Evolutionary conservation across 352 stramenopile species (phyloP), one percentile per base, ranked within the genome.

Genomic region (Globisporangium paroecandrum): DNA sequence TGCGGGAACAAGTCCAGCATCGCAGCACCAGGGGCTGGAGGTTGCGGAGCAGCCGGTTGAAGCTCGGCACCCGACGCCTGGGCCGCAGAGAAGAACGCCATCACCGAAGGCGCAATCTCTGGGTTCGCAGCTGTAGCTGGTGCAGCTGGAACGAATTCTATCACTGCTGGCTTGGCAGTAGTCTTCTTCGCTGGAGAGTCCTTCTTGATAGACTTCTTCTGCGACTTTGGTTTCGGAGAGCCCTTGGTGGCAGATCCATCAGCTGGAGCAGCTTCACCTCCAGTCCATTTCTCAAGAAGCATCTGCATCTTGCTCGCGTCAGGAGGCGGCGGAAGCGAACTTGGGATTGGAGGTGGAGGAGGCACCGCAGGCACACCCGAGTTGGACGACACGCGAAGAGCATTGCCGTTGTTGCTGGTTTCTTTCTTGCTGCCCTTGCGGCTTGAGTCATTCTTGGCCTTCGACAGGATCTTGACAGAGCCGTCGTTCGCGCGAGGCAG

Each of bases 261-360:
- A 27, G 55, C 55, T 27, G 69, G 55, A 68, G 46, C 13, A 12
- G 74, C 65, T 10, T 70, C 76, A 27, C 81, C 73, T 32, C 74
- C 69, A 34, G 70, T 83, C 83, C 84, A 92, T 64, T 90, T 92
- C 38, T 74, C 68, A 53, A 92, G 76, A 12, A 92, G 61, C 62
- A 79, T 72, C 53, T 89, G 73, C 41, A 90, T 90, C 73, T 92
- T 70, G 15, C 18, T 12, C 0, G 34, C 58, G 5, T 69, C 47
- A 25, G 62, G 61, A 22, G 29, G 54, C 7, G 36, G 53, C 27
- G 62, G 66, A 1, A 69, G 34, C 8, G 61, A 38, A 47, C 55
- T 70, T 36, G 65, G 65, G 10, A 64, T 15, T 49, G 65, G 65
- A 25, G 65, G 65, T 4, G 65, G 65, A 20, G 51, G 58, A 27